A percentile compares a stretch with the other conserved stretches of the same genome.
These are phyloP conservation scores for Canavalia gladiata DNA, from an alignment of 306 rosid species.

Conservation along the genomic window DNA sequence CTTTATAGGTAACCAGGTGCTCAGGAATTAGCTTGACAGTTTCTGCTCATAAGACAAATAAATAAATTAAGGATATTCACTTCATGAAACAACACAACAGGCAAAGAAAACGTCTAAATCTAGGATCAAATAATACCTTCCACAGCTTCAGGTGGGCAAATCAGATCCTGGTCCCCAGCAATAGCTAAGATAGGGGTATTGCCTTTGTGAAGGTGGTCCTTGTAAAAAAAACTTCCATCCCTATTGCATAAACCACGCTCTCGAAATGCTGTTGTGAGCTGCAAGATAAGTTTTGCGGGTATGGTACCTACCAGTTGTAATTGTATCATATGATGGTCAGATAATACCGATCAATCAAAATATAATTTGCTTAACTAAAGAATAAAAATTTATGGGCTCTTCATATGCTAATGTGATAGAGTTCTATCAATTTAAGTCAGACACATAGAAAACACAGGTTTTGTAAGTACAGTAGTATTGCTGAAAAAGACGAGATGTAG, in stretches of 20 bases:
- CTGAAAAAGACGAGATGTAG: too few relatives aligned
- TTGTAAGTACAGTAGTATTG: too few relatives aligned
- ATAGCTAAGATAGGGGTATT: constrained; percentile 82
- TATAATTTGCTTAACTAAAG: constrained; percentile 38
- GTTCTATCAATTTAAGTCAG: too few relatives aligned
- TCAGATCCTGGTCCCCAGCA: constrained; percentile 93
- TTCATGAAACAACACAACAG: constrained; percentile 25
- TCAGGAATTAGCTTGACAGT: constrained; percentile 82
- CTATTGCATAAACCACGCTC: constrained; percentile 86
- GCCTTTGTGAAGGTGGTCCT: constrained; percentile 82
- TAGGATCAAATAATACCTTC: constrained; percentile 67
- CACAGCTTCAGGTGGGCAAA: constrained; percentile 99
- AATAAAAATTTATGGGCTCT: not conserved
- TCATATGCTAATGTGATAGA: too few relatives aligned
- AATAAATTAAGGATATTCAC: constrained; percentile 28
- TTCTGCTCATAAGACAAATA: constrained; percentile 57
- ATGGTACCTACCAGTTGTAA: constrained; percentile 76
- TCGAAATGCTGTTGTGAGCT: constrained; percentile 93
- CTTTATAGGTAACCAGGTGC: constrained; percentile 79
- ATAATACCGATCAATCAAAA: constrained; percentile 19
- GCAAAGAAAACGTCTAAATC: constrained; percentile 30
- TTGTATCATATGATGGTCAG: constrained; percentile 39
- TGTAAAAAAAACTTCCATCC: constrained; percentile 69
- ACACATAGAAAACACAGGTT: too few relatives aligned
- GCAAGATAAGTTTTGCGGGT: constrained; percentile 91